Conservation (phyloP, 2,329 filamentous ascomycete species). For the Colletotrichum sp. region DNA sequence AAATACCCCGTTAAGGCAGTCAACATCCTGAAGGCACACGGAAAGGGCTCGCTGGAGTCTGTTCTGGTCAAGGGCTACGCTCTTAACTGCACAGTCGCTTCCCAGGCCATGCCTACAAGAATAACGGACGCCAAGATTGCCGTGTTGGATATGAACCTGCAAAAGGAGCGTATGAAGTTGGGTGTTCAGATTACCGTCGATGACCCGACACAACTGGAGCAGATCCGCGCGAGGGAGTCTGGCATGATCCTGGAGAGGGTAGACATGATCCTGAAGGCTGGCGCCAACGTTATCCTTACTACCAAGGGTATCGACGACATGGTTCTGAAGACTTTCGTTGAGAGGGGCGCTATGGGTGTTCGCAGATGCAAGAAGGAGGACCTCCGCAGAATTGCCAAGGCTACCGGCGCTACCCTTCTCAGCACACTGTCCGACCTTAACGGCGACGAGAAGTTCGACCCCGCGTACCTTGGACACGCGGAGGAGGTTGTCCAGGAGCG, state of each 20-base stretch:
- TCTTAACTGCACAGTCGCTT: conserved; percentile 97
- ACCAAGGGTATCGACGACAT: conserved; percentile 99
- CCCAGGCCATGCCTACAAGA: conserved; percentile 95
- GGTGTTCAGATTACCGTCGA: conserved; percentile 98
- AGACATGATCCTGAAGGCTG: conserved; percentile 96
- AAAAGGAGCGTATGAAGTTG: conserved; percentile 99
- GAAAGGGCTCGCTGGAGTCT: conserved; percentile 89
- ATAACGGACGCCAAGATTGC: conserved; percentile 96
- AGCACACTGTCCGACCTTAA: conserved; percentile 96
- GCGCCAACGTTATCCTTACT: conserved; percentile 93
- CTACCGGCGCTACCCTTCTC: conserved; percentile 90
- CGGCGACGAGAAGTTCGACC: conserved; percentile 95
- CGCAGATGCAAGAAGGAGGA: conserved; percentile 99
- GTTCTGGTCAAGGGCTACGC: conserved; percentile 95
- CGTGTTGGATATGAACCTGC: conserved; percentile 95
- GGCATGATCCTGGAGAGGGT: conserved; percentile 93
- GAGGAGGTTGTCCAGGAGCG: conserved; percentile 98
- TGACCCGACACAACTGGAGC: conserved; percentile 95
- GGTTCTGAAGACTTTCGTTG: conserved; percentile 91
- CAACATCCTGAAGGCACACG: conserved; percentile 97
- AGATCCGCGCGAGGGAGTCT: conserved; percentile 91
- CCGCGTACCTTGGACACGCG: conserved; percentile 85
- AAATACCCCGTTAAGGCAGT: conserved; percentile 99
- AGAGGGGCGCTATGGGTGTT: conserved; percentile 94
- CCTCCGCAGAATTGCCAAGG: conserved; percentile 91